Evolutionary conservation across 2,329 filamentous ascomycete species (phyloP), one percentile per base, ranked within the genome.

Genomic region (Bipolaris zeicola): DNA sequence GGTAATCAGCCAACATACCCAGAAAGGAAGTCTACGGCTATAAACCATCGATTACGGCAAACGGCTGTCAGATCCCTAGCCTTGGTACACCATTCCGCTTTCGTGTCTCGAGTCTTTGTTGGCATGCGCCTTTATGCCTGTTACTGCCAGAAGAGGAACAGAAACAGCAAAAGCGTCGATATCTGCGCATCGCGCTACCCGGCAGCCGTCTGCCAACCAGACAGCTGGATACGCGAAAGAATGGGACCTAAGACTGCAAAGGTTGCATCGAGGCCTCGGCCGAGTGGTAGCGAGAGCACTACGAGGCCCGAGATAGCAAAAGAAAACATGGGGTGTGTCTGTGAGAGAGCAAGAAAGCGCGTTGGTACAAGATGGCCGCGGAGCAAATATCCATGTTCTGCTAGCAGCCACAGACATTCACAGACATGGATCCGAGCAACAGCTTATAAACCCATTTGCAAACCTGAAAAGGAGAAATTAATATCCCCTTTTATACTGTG

Each of bases 1-100:
- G n/a, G 18, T 6, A 20, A 33, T 20, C 24, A 31, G 13, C 45
- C 34, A 42, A 11, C 33, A 33, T 45, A 39, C 52, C 48, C 3
- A 55, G 50, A 55, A 31, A 37, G 48, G 52, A 42, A 55, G 22
- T 26, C n/a, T 5, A 34, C 20, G 3, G 2, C 18, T 41, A 20
- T 33, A 46, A 41, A 10, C 41, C 48, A 46, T 55, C 20, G 52
- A 52, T 55, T 16, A 39, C 34, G 3, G 52, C 37, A 50, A 46
- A 55, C 52, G 52, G 52, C 52, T 51, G 52, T 33, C 52, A 51
- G 18, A 55, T 18, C 14, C 46, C 33, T 36, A n/a, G 28, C 34
- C 16, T 28, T 16, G 46, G 46, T 34, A 39, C 39, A 4, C 33
- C 42, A 22, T 38, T n/a, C 31, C 39, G 5, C 16, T 44, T 49